Percentiles rank a stretch among this genome's conserved stretches.
Conservation (phyloP, 306 rosid genomes). For the Sphenostylis stenocarpa region DNA sequence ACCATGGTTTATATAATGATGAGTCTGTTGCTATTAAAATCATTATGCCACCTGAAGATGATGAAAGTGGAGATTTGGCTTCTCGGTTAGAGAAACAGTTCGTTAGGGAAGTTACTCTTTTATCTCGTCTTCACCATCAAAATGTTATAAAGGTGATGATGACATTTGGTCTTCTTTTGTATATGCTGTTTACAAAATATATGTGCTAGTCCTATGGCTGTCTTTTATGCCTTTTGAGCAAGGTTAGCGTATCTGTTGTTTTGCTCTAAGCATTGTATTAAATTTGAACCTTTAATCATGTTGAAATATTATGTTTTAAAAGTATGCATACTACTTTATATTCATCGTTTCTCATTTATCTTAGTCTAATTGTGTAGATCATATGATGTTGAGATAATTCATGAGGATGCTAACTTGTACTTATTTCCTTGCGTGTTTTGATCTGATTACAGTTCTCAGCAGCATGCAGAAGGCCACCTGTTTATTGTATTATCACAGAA, state of each 20-base stretch:
- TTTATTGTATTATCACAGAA: slow-evolving; percentile 81
- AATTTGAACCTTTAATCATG: not conserved
- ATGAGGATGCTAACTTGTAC: not conserved
- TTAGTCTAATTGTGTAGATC: slow-evolving; percentile 41
- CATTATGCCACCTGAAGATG: slow-evolving; percentile 78
- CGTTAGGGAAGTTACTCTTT: slow-evolving; percentile 72
- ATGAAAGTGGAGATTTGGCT: slow-evolving; percentile 64
- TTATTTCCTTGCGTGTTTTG: slow-evolving; percentile 29
- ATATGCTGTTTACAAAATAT: not conserved
- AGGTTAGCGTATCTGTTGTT: not conserved
- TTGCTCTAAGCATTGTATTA: not conserved
- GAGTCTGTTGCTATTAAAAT: slow-evolving; percentile 83
- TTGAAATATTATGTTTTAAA: not conserved
- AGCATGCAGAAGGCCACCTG: slow-evolving; percentile 82
- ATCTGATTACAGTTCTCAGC: slow-evolving; percentile 71
- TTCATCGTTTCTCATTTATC: slow-evolving; percentile 17
- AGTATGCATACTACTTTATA: slow-evolving; percentile 1
- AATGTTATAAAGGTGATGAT: slow-evolving; percentile 84
- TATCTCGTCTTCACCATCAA: slow-evolving; percentile 74
- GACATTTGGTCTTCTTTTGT: slow-evolving; percentile 16
- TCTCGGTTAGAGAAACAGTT: slow-evolving; percentile 77
- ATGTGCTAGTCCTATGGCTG: not conserved
- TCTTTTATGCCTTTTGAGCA: slow-evolving; percentile 19
- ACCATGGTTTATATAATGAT: slow-evolving; percentile 81
- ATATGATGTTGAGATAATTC: slow-evolving; percentile 27